These are phyloP conservation scores for Pelargonium citronellum DNA, from an alignment of 441 rosid genomes.

Conservation along the genomic window DNA sequence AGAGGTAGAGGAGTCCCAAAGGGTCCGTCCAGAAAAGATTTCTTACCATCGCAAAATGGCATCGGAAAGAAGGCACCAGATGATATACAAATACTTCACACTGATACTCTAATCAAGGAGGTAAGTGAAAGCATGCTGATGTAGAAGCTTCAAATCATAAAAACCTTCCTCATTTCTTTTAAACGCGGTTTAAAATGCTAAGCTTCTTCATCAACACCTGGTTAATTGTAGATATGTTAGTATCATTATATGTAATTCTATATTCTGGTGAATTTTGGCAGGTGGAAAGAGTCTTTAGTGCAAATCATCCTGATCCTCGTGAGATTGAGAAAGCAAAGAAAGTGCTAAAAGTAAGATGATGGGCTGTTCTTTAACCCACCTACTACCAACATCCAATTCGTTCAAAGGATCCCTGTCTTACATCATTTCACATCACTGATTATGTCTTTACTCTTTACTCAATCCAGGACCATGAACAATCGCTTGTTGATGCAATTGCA, in stretches of 20 bases:
- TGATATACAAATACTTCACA: conserved; percentile 86
- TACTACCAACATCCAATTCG: background rate
- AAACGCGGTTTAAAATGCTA: background rate
- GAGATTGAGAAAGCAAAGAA: conserved; percentile 88
- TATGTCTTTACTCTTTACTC: conserved; percentile 16
- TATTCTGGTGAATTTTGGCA: conserved; percentile 22
- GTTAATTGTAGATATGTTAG: background rate
- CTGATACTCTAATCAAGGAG: conserved; percentile 84
- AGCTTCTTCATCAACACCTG: background rate
- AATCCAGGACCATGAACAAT: conserved; percentile 86
- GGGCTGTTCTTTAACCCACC: background rate
- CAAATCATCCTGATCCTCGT: conserved; percentile 59
- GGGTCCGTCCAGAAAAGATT: conserved; percentile 51
- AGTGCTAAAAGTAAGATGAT: conserved; percentile 33
- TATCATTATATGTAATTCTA: conserved; percentile 11
- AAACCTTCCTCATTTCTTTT: background rate
- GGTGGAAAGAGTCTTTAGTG: conserved; percentile 86
- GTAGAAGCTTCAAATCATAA: background rate
- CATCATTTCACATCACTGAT: background rate
- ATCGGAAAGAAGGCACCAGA: conserved; percentile 65
- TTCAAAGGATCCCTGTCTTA: conserved; percentile 5
- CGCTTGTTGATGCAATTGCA: conserved; percentile 80
- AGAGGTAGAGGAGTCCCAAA: conserved; percentile 73
- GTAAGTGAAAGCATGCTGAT: conserved; percentile 28
- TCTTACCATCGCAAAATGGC: conserved; percentile 60